These are phyloP conservation scores for Glaciozyma antarctica DNA, from an alignment of 768 basidiomycete species.

Conservation along the genomic window DNA sequence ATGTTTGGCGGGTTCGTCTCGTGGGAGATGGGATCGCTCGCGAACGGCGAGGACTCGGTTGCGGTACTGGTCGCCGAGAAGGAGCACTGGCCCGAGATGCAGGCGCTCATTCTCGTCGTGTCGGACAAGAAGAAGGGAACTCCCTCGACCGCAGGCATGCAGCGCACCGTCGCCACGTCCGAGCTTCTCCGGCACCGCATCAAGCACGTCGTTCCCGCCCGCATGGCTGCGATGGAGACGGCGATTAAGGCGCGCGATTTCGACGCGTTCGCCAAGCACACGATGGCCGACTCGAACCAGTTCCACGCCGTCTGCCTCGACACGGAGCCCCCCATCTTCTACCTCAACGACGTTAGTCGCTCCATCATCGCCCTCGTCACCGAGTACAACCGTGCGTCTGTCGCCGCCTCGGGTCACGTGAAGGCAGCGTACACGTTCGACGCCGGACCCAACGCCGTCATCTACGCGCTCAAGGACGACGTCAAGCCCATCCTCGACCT, in stretches of 20 bases:
- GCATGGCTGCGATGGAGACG: conserved; percentile 69
- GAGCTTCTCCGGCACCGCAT: conserved; percentile 80
- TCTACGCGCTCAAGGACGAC: conserved; percentile 73
- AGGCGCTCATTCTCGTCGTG: conserved; percentile 95
- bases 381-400: conserved; percentile 77
- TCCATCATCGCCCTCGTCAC: conserved; percentile 82
- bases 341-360: conserved; percentile 95
- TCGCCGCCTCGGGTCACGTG: conserved; percentile 51
- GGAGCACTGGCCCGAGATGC: conserved; percentile 86
- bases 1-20: conserved; percentile 96
- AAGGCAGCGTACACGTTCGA: conserved; percentile 98
- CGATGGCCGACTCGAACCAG: conserved; percentile 96
- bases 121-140: conserved; percentile 94
- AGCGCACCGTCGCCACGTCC: conserved; percentile 89
- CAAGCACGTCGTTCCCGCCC: conserved; percentile 67
- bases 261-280: conserved; percentile 75
- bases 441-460: conserved; percentile 96
- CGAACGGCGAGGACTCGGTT: conserved; percentile 72
- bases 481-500: conserved; percentile 66
- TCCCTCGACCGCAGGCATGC: conserved; percentile 91
- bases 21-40: conserved; percentile 65
- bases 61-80: conserved; percentile 78
- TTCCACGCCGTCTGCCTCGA: conserved; percentile 98
- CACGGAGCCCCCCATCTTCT: conserved; percentile 95
- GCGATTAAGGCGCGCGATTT: conserved; percentile 78